phyloP scores from a whole-genome alignment of 2,329 filamentous ascomycete species.

The Ophiosphaerella herpotricha region DNA sequence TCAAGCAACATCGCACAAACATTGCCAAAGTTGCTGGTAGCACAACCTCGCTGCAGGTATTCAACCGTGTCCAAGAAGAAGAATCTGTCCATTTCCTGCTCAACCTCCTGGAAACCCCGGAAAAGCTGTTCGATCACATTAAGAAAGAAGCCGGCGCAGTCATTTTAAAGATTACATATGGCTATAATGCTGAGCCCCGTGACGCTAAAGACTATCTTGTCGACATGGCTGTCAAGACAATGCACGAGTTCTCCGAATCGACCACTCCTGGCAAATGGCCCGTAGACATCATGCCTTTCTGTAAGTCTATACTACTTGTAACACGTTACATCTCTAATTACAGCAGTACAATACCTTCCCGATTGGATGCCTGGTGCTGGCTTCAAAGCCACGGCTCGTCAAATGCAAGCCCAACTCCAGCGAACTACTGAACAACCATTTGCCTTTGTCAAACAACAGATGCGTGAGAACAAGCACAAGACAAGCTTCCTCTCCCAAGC shows the following conservation, averaged over 20 bases:
- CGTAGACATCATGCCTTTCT: conserved; percentile 54
- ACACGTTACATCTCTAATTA: neutral
- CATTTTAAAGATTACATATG: conserved; percentile 41
- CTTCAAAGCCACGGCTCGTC: conserved; percentile 50
- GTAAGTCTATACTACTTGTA: conserved; percentile 25
- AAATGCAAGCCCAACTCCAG: conserved; percentile 40
- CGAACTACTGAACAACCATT: conserved; percentile 49
- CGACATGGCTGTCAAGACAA: conserved; percentile 47
- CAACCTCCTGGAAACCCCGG: conserved; percentile 26
- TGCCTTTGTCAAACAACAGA: conserved; percentile 50
- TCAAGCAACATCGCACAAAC: conserved; percentile 32
- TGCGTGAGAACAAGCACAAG: conserved; percentile 34
- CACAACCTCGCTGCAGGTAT: conserved; percentile 22
- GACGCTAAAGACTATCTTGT: conserved; percentile 51
- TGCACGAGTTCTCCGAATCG: conserved; percentile 49
- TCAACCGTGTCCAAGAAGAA: conserved; percentile 35
- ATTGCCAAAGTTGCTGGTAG: conserved; percentile 32
- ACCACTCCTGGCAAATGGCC: conserved; percentile 51
- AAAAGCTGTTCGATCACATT: conserved; percentile 33
- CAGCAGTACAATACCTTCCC: conserved; percentile 47
- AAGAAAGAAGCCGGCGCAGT: conserved; percentile 33
- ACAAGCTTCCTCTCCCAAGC: conserved; percentile 50
- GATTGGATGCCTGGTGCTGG: conserved; percentile 54
- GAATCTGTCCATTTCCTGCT: conserved; percentile 35
- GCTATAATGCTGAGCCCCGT: conserved; percentile 51